Base-by-base conservation (phyloP, 345 rosid species). In the Sonneratia caseolaris region DNA sequence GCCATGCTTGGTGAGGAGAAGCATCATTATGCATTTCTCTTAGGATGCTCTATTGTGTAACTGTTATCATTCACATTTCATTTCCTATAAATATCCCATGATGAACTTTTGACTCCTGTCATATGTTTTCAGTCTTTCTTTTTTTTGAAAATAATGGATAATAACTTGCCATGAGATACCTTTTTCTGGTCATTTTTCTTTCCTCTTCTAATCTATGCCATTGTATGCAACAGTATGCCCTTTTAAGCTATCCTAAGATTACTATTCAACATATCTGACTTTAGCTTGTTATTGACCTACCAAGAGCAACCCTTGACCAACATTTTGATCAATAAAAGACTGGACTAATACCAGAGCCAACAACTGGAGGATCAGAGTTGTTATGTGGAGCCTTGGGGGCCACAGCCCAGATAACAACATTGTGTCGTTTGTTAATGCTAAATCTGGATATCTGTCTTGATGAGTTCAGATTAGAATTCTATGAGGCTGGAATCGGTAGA, bases 1-100 rank as follows among this genome's bases (percentile, higher is more conserved):
- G 73, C 79, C 64, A 80, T 84, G 71, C 75, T 95, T 84, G 99
- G 99, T 96, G 83, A 75, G 71, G 27, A 72, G 59, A 35, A 12
- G 73, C 74, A 2, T 5, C 59, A 55, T 16, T 55, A 3, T 55
- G 59, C 18, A 55, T 55, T 5, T 55, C 22, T 18, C 8, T 1
- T 22, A 55, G 3, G 59, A 55, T 55, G 1, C 24, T 22, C 2
- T 55, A 12, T 1, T 55, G 22, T 16, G 3, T 55, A 55, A 4
- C 6, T 1, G 7, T 18, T 16, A 12, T 18, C n/a, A 0, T 55
- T 55, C 22, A 12, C 18, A 1, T 21, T 57, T 24, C 64, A 3
- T 57, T 57, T 57, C 5, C 64, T n/a, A 11, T 57, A 57, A 57
- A 57, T 57, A 57, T 57, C 3, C 14, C n/a, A 16, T 53, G 57